Evolutionary conservation across 176 grass and related monocot species (phyloP).

Genomic region (Carex pumila): DNA sequence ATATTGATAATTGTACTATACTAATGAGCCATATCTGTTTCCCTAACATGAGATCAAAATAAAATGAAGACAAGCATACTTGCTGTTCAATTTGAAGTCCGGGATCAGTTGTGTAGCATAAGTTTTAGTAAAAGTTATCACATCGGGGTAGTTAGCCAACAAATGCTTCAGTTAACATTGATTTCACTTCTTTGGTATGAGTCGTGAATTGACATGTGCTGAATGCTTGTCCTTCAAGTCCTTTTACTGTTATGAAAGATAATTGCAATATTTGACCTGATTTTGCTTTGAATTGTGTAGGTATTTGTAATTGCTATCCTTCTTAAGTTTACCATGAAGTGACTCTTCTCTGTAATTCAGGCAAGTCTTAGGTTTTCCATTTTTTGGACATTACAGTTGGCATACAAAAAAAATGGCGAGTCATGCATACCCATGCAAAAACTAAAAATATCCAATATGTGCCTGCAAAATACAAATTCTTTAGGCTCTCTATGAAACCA

Average conservation of each 20-base stretch:
- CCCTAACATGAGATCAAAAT: neutral
- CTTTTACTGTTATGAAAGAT: neutral
- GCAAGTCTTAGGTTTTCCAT: constrained; percentile 30
- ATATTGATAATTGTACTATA: neutral
- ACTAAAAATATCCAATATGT: neutral
- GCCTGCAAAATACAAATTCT: neutral
- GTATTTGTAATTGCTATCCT: constrained; percentile 90
- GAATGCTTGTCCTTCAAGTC: neutral
- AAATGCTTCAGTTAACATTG: neutral
- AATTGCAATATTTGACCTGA: neutral
- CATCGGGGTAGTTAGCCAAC: neutral
- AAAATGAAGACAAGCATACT: neutral
- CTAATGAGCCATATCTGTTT: neutral
- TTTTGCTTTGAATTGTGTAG: constrained; percentile 29
- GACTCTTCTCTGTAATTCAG: constrained; percentile 83
- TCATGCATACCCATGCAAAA: neutral
- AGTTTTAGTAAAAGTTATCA: neutral
- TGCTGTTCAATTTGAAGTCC: neutral
- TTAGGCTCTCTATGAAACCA: neutral
- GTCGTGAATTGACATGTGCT: neutral
- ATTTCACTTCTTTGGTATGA: neutral
- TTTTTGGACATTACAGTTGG: neutral
- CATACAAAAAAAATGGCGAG: neutral
- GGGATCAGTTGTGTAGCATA: neutral
- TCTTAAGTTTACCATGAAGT: constrained; percentile 82